phyloP scores from a whole-genome alignment of 768 basidiomycete genomes.

The Suillus cothurnatus region DNA sequence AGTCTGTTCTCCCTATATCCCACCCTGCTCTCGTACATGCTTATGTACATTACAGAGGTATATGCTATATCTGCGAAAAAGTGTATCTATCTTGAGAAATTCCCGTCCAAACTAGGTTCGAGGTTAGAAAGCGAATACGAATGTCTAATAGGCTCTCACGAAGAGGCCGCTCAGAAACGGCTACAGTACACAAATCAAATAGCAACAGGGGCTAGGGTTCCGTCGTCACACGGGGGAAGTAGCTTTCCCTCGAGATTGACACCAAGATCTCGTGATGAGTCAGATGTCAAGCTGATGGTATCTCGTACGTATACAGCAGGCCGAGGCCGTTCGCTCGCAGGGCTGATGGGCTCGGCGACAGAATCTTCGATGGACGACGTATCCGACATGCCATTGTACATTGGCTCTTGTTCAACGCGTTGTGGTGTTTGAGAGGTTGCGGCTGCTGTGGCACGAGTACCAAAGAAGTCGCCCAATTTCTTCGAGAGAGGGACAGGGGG shows the following conservation, averaged over 20 bases:
- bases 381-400: slow-evolving; percentile 34
- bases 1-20: background rate
- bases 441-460: slow-evolving; percentile 49
- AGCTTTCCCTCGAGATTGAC: slow-evolving; percentile 34
- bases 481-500: slow-evolving; percentile 53
- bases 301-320: slow-evolving; percentile 33
- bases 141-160: background rate
- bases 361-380: slow-evolving; percentile 41
- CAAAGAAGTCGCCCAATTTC: slow-evolving; percentile 75
- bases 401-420: slow-evolving; percentile 26
- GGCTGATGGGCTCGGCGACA: slow-evolving; percentile 36
- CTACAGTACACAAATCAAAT: slow-evolving; percentile 24
- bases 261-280: slow-evolving; percentile 28
- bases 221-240: slow-evolving; percentile 19
- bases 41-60: slow-evolving; percentile 1
- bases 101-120: background rate
- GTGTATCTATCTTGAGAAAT: background rate
- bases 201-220: slow-evolving; percentile 25
- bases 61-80: background rate
- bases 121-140: background rate
- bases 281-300: slow-evolving; percentile 29
- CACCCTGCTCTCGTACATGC: background rate
- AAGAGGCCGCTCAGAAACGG: background rate
- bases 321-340: slow-evolving; percentile 30
- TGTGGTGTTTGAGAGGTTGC: slow-evolving; percentile 27